Evolutionary conservation across 2,329 filamentous ascomycete genomes (phyloP).

Genomic region (Colletotrichum australisinense): DNA sequence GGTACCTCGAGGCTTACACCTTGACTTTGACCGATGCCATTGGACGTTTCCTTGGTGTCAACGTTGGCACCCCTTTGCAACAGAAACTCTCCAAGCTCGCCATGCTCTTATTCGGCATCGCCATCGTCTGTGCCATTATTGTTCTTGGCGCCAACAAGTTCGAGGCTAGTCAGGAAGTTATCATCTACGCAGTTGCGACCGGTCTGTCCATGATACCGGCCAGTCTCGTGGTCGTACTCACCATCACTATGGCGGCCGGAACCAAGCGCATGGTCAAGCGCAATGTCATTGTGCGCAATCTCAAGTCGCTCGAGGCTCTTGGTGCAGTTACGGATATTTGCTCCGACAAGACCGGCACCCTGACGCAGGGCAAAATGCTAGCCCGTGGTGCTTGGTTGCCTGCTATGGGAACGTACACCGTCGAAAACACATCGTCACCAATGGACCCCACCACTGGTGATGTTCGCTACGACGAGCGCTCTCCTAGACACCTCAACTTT

Average conservation of each 20-base stretch:
- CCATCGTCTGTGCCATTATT: conserved; percentile 76
- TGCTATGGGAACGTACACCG: conserved; percentile 65
- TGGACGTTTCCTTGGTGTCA: conserved; percentile 74
- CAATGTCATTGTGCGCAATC: conserved; percentile 64
- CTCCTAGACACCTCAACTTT: conserved; percentile 20
- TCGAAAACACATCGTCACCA: conserved; percentile 65
- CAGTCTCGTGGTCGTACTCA: conserved; percentile 63
- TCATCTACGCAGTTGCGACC: conserved; percentile 64
- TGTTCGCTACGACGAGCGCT: conserved; percentile 49
- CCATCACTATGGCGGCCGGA: conserved; percentile 69
- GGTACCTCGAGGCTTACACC: conserved; percentile 58
- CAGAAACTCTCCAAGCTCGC: conserved; percentile 76
- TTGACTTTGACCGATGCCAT: conserved; percentile 67
- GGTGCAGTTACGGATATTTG: conserved; percentile 61
- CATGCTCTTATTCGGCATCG: conserved; percentile 73
- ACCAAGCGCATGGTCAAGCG: conserved; percentile 64
- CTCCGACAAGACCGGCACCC: conserved; percentile 68
- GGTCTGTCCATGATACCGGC: conserved; percentile 63
- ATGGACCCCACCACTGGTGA: conserved; percentile 67
- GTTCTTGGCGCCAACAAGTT: conserved; percentile 74
- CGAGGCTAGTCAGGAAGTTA: conserved; percentile 65
- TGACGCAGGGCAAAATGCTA: conserved; percentile 74
- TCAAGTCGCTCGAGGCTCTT: conserved; percentile 66
- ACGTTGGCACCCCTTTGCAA: conserved; percentile 76
- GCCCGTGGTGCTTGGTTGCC: conserved; percentile 70